phyloP scores from a whole-genome alignment of 257 asterid species.

The Fraxinus excelsior region DNA sequence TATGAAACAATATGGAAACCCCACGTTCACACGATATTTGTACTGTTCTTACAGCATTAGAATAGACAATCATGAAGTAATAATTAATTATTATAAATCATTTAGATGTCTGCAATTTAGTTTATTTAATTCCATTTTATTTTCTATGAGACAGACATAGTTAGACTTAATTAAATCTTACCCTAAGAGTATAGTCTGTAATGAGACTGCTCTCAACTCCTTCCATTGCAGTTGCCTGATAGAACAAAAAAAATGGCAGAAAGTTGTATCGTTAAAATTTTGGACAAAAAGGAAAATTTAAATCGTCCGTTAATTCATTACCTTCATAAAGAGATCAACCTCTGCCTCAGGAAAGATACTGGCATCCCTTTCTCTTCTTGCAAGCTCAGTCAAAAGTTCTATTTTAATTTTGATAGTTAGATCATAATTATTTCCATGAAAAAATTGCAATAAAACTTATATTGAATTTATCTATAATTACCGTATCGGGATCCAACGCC shows the following conservation, averaged over 20 bases:
- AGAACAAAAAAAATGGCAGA: background rate
- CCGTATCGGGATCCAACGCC: slow-evolving; percentile 71
- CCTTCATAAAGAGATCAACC: slow-evolving; percentile 68
- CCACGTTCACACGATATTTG: background rate
- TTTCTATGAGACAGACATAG: background rate
- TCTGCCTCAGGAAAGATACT: slow-evolving; percentile 57
- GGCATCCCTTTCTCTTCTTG: slow-evolving; percentile 58
- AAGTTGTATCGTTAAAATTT: background rate
- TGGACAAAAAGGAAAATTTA: background rate
- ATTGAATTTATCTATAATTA: slow-evolving; percentile 10
- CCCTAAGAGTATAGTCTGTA: slow-evolving; percentile 67
- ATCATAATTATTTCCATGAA: background rate
- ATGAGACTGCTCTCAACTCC: slow-evolving; percentile 56
- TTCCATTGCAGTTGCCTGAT: slow-evolving; percentile 59
- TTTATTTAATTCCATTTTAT: background rate
- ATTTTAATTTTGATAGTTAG: background rate
- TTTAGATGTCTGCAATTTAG: background rate
- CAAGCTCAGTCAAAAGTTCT: slow-evolving; percentile 61
- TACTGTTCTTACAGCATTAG: background rate
- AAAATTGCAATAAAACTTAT: background rate
- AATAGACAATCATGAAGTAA: background rate
- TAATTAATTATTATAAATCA: background rate
- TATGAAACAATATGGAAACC: background rate
- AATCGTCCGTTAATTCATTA: background rate
- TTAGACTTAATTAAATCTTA: slow-evolving; percentile 18